Evolutionary conservation across 805 yeast genomes (phyloP).

Genomic region (Saturnispora quitensis): DNA sequence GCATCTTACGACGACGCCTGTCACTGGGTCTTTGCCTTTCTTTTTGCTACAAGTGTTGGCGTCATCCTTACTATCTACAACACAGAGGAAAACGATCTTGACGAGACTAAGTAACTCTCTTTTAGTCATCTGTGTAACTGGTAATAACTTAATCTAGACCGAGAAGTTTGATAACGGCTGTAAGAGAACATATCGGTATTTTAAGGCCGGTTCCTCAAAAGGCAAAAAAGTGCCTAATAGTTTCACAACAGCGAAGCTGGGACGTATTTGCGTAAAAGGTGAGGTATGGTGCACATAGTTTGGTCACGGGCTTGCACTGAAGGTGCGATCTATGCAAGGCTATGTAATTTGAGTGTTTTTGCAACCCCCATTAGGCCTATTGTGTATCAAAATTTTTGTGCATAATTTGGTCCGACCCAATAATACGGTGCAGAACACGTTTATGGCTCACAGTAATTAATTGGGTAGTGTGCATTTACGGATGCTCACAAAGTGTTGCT

Average conservation of each 20-base stretch:
- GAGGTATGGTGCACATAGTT: no score
- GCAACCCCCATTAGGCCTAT: not conserved
- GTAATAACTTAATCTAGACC: not conserved
- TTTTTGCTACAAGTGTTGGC: conserved; percentile 15
- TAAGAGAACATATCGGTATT: no score
- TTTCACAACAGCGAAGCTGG: no score
- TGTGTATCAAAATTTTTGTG: not conserved
- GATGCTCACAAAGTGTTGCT: no score
- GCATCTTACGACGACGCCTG: conserved; percentile 43
- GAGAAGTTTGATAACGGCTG: not conserved
- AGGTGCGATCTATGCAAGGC: no score
- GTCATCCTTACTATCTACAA: conserved; percentile 8
- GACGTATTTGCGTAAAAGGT: no score
- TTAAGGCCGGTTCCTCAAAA: no score
- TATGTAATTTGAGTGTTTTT: no score
- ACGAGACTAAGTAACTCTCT: not conserved
- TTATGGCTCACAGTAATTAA: not conserved
- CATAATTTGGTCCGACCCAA: not conserved
- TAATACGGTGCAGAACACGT: not conserved
- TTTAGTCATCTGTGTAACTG: not conserved
- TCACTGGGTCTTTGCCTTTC: conserved; percentile 43
- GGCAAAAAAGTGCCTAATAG: no score
- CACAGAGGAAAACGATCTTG: conserved; percentile 13
- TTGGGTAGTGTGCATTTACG: not conserved
- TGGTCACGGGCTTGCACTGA: no score